Base-by-base conservation (phyloP, 345 rosid species). In the Acer negundo region DNA sequence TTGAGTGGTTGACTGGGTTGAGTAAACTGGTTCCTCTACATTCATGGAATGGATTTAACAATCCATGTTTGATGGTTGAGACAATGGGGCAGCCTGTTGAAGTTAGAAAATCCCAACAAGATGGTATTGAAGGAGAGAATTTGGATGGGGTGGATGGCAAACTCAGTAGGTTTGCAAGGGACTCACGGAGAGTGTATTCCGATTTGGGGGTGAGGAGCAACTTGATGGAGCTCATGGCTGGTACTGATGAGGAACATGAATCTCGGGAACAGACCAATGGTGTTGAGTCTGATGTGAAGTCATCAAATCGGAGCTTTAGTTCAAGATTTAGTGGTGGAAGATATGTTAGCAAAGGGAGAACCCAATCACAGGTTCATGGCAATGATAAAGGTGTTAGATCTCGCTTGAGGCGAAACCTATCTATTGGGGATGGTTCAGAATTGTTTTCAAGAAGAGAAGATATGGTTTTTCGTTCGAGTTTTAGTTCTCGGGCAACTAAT, bases 61-160 rank as follows among this genome's bases (percentile, higher is more conserved):
- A 96, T 86, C 98, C 99, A 17, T 96, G 99, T 83, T 75, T 90
- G 95, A 91, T 94, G 99, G 94, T 96, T 44, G 99, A 96, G 84
- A 91, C 97, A 0, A 73, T 90, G 82, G 98, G 95, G 51, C 87
- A 82, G 23, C 98, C 98, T 1, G 91, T 92, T 9, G 92, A 89
- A 67, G 74, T 78, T 59, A 88, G 83, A 78, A 83, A 63, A 55
- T 31, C 77, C n/a, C 80, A 71, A 71, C 70, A 70, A 16, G 78
- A 63, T 38, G 82, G 74, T 44, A 67, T 31, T 62, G 82, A 69
- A 44, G 82, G 71, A n/a, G 83, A 80, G 31, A 77, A 66, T 55
- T 69, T 72, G 72, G 81, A 88, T 66, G 85, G 65, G 28, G 31
- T 62, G 28, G 90, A 87, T 77, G 81, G 80, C n/a, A 79, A 75